Base-by-base conservation (phyloP, 139 green algal species). In the Volvox reticuliferus region DNA sequence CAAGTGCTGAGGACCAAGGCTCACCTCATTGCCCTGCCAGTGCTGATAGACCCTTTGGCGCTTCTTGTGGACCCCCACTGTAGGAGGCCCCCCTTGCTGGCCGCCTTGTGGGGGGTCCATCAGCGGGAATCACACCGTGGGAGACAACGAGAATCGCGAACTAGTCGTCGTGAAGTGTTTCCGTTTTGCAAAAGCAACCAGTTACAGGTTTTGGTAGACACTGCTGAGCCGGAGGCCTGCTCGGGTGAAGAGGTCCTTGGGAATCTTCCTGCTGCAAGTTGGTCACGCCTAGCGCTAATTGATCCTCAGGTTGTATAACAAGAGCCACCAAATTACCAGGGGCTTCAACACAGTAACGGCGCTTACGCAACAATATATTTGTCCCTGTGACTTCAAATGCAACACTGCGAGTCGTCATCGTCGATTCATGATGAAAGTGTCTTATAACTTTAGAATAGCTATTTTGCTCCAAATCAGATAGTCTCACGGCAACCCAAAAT, bases 11-110 rank as follows among this genome's bases (percentile, higher is more conserved):
- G 19, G 24, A 1, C n/a, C 37, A 85, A 44, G 26, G 36, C 75
- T 81, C 63, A 95, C 93, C 92, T 97, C 95, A 81, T 97, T 97
- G 75, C 95, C 95, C 80, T 97, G 91, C 95, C 95, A 97, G 12
- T 94, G 68, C 81, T 97, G 77, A 62, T 95, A 97, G 1, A 97
- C 90, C 18, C 95, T 89, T 26, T 85, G 63, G 12, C 92, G 79
- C 78, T n/a, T 82, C 79, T 81, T 89, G 1, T 16, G 2, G 0
- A n/a, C 68, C 1, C 21, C 28, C 1, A 30, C 78, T 36, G 62
- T 5, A 18, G 30, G 50, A 12, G 30, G 36, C 16, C 35, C 13
- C 3, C 33, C 63, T 30, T 82, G 44, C 22, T 82, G 76, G 33
- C 21, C 76, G 19, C 12, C 24, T 19, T 30, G 22, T 69, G 76